Conservation (phyloP, 768 basidiomycete genomes). For the Zangia roseola region DNA sequence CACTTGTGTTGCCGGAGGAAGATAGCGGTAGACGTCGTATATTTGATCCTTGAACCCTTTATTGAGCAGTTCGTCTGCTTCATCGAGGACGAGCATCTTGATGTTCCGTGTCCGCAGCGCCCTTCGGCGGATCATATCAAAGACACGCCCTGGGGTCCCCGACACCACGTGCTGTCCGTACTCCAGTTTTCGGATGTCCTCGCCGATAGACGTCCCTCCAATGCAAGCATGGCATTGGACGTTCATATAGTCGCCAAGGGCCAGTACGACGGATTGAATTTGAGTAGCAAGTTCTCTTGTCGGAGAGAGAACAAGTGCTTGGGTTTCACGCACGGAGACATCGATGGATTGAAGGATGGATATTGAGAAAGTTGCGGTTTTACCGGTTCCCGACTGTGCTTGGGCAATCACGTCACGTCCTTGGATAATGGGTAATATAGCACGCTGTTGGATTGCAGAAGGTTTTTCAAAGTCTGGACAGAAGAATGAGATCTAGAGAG, state of each 20-base stretch:
- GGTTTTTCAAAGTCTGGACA: constrained; percentile 90
- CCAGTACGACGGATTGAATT: constrained; percentile 95
- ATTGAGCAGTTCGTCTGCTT: constrained; percentile 95
- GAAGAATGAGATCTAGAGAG: constrained; percentile 2
- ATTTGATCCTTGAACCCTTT: constrained; percentile 99
- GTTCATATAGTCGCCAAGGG: constrained; percentile 98
- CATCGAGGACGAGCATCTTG: constrained; percentile 95
- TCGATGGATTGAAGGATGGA: constrained; percentile 98
- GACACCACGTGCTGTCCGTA: constrained; percentile 98
- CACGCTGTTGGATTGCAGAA: constrained; percentile 97
- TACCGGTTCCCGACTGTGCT: constrained; percentile 98
- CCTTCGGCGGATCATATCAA: constrained; percentile 97
- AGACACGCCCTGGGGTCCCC: constrained; percentile 96
- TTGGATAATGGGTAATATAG: constrained; percentile 93
- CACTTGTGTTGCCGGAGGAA: constrained; percentile 96
- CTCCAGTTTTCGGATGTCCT: constrained; percentile 96
- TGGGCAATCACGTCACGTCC: constrained; percentile 98
- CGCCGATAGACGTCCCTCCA: constrained; percentile 94
- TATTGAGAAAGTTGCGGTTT: constrained; percentile 99
- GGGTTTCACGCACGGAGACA: constrained; percentile 89
- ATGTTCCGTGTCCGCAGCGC: constrained; percentile 93
- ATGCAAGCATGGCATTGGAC: constrained; percentile 99
- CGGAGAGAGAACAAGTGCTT: constrained; percentile 94
- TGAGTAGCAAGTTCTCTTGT: constrained; percentile 99
- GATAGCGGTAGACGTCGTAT: constrained; percentile 97